Evolutionary conservation across 805 yeast genomes (phyloP).

Genomic region (Candida rishiriensis): DNA sequence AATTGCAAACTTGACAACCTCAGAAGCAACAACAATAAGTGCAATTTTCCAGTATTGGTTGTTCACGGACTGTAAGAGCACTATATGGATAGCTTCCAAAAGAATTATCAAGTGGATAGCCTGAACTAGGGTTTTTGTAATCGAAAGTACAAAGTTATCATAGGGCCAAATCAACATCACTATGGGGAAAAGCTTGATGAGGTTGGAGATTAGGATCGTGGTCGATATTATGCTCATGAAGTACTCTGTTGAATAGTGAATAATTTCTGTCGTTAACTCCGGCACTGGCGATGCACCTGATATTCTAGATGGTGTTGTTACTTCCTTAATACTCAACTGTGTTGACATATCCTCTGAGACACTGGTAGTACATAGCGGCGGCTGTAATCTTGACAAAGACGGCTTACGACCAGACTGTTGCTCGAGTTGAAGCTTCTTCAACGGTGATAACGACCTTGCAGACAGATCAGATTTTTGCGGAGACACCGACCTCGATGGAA

Average conservation of each 20-base stretch:
- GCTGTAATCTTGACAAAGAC: slow-evolving; percentile 1
- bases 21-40: slow-evolving; percentile 21
- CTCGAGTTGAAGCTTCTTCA: too few species aligned
- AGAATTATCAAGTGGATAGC: slow-evolving; percentile 28
- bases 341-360: too few species aligned
- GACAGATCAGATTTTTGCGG: slow-evolving; percentile 1
- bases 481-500: slow-evolving; percentile 3
- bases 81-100: slow-evolving; percentile 30
- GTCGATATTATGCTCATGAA: slow-evolving; percentile 46
- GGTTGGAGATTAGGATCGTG: slow-evolving; percentile 70
- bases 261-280: slow-evolving; percentile 13
- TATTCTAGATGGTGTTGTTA: too few species aligned
- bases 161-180: slow-evolving; percentile 97
- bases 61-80: slow-evolving; percentile 20
- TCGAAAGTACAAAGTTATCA: slow-evolving; percentile 59
- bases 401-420: too few species aligned
- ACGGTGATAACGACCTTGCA: slow-evolving; percentile 2
- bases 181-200: slow-evolving; percentile 82
- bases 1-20: slow-evolving; percentile 17
- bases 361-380: too few species aligned
- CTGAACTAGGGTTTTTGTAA: slow-evolving; percentile 30
- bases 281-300: background rate
- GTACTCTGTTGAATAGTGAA: slow-evolving; percentile 32
- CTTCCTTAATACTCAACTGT: too few species aligned
- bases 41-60: slow-evolving; percentile 28